Evolutionary conservation across 768 basidiomycete species (phyloP), one percentile per base, ranked within the genome.

Genomic region (Lyophyllum atratum): DNA sequence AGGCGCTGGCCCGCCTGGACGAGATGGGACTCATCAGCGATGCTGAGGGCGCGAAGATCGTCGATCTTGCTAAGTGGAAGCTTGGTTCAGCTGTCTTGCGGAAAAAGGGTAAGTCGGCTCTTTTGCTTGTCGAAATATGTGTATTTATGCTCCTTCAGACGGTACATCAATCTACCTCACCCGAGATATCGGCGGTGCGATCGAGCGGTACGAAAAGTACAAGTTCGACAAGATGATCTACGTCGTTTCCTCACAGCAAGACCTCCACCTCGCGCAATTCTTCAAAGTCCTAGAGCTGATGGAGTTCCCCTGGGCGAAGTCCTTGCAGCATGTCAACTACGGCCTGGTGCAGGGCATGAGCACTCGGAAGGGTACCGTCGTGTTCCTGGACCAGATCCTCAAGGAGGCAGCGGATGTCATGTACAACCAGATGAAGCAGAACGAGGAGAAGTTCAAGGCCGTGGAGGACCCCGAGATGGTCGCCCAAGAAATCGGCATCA

Each of bases 391-490:
- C 65, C 85, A 98, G 71, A 98, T 93, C 62, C 89, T 93, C 70
- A 84, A 88, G 63, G 95, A 97, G 67, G 93, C 95, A 0, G 82
- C 85, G 4, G 80, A 83, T 43, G 87, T 90, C 49, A 98, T 98
- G 96, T 93, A 92, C 73, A 94, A 95, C 57, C 93, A 95, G 74
- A 99, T 99, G 96, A 80, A 78, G 72, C 88, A 88, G 74, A 98
- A 98, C 70, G 87, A 93, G 74, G 93, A 87, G 51, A 99, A 98
- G 73, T 98, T 95, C 66, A 83, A 77, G 3, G 85, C 88, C 24
- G 82, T 99, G 34, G 92, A 93, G 66, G 86, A 99, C 70, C 95
- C 96, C 1, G 89, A 92, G 67, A 75, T 72, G 46, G 89, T 88
- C 45, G 83, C 85, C 55, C 80, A 81, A 60, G 91, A 96, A 72